Conservation (phyloP, 2,329 filamentous ascomycete species). For the Colletotrichum eremochloae region DNA sequence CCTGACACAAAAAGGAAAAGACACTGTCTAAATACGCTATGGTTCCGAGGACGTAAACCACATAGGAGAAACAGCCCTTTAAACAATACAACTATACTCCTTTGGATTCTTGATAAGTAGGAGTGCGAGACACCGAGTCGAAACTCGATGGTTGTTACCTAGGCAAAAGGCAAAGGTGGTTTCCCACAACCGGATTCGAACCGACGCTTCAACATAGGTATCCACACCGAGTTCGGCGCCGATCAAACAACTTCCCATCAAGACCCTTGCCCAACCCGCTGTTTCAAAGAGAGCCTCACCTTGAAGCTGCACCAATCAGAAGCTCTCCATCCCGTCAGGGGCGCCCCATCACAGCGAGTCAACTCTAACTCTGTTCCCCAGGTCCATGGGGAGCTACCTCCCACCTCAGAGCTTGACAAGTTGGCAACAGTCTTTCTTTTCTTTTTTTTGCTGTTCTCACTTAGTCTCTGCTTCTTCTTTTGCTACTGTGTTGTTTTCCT, state of each 20-base stretch:
- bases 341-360: slow-evolving; percentile 32
- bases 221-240: slow-evolving; percentile 8
- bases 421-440: not conserved
- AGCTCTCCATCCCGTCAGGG: slow-evolving; percentile 1
- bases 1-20: no score
- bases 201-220: not conserved
- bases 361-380: slow-evolving; percentile 12
- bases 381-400: not conserved
- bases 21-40: no score
- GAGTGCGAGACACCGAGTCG: no score
- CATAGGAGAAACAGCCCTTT: no score
- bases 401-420: slow-evolving; percentile 1
- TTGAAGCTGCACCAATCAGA: slow-evolving; percentile 5
- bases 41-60: no score
- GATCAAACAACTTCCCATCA: slow-evolving; percentile 35
- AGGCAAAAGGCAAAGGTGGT: no score
- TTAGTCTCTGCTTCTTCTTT: not conserved
- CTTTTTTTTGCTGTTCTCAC: not conserved
- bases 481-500: not conserved
- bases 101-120: no score
- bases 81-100: no score
- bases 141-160: no score
- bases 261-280: slow-evolving; percentile 1
- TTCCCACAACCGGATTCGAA: no score
- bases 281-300: slow-evolving; percentile 18